Evolutionary conservation across 1,139 yeast species (phyloP).

Genomic region (Geotrichum fermentans): DNA sequence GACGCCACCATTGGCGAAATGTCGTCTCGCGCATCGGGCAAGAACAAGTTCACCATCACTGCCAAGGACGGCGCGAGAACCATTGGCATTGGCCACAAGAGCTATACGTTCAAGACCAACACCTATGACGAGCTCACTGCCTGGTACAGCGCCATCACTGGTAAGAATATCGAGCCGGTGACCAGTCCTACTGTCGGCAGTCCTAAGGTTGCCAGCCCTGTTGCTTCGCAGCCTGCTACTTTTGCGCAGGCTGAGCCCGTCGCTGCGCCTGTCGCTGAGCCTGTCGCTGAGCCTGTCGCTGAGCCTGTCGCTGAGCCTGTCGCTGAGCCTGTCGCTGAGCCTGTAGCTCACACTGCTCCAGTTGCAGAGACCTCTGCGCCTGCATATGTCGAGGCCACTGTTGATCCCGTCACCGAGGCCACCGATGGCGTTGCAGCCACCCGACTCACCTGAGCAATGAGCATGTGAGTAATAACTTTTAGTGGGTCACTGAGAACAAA

Average conservation of each 20-base stretch:
- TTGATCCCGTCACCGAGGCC: neutral
- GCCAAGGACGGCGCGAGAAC: conserved; percentile 44
- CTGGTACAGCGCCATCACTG: conserved; percentile 42
- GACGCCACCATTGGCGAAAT: conserved; percentile 42
- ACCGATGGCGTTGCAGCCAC: neutral
- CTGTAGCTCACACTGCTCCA: neutral
- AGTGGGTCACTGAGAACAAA: neutral
- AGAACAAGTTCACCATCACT: conserved; percentile 41
- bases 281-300: conserved; percentile 10
- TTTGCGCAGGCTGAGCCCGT: conserved; percentile 3
- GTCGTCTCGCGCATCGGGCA: conserved; percentile 36
- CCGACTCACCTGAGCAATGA: neutral
- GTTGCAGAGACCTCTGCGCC: neutral
- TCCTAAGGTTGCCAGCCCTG: conserved; percentile 10
- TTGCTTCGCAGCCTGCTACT: conserved; percentile 16
- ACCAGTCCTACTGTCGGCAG: neutral
- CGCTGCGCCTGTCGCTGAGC: conserved; percentile 8
- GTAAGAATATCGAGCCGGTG: conserved; percentile 10
- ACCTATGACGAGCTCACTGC: conserved; percentile 43
- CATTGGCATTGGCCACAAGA: conserved; percentile 36
- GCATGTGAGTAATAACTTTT: neutral
- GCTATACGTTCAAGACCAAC: conserved; percentile 42
- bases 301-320: conserved; percentile 2
- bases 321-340: neutral
- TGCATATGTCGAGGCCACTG: neutral